Base-by-base conservation (phyloP, 352 stramenopile species). In the Phytophthora melonis region DNA sequence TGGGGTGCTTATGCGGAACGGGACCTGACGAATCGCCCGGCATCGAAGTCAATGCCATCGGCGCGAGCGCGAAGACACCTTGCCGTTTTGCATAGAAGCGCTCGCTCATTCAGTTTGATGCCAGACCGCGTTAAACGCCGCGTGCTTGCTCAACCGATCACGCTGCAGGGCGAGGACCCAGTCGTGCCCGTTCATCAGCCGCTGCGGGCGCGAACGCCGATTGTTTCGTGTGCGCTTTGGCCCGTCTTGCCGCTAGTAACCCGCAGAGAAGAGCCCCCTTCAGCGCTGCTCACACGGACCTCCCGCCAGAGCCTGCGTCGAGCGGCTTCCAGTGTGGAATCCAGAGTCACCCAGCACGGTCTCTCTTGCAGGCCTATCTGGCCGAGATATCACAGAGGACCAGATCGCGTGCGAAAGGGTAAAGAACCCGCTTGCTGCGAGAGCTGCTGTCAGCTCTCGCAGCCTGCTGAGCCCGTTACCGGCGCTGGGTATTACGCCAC, bases 371-470 rank as follows among this genome's bases (percentile, higher is more conserved):
- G 47, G 47, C 21, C 21, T 55, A 27, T 27, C n/a, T 55, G 47
- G 30, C 30, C 30, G 30, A 34, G 30, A 70, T 60, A 69, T 63
- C 59, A 64, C 60, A 74, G 50, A 67, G 56, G 54, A 68, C 56
- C 70, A 70, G 65, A 59, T 71, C 69, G 53, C 57, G 62, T 72
- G 69, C 69, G 69, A 68, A 58, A 47, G 52, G 66, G 69, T 72
- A 72, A 72, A 76, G 69, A 76, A 41, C 50, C 52, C n/a, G n/a
- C n/a, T n/a, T n/a, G n/a, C n/a, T n/a, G n/a, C n/a, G n/a, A n/a
- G n/a, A n/a, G n/a, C n/a, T n/a, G n/a, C n/a, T n/a, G n/a, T n/a
- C n/a, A n/a, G n/a, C n/a, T n/a, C n/a, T n/a, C n/a, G n/a, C n/a
- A n/a, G n/a, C n/a, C n/a, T n/a, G n/a, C n/a, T n/a, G n/a, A n/a